These are phyloP conservation scores for Dovyalis caffra DNA, from an alignment of 345 rosid species.

Conservation along the genomic window DNA sequence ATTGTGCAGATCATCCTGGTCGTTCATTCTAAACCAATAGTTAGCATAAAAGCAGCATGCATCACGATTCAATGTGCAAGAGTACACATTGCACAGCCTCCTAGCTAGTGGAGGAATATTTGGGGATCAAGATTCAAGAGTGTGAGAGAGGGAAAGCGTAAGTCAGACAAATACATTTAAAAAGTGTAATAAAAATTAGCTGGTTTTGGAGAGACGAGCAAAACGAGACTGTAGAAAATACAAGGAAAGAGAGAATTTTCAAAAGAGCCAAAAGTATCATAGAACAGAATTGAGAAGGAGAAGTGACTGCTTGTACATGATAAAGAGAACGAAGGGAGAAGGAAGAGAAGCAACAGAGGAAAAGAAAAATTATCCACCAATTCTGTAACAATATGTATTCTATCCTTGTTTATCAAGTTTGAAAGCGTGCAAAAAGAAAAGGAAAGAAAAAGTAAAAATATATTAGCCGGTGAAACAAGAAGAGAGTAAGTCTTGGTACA, in stretches of 20 bases:
- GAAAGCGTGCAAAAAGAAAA: no score
- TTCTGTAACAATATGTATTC: not conserved
- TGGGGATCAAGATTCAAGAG: slow-evolving; percentile 13
- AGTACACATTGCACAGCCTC: not conserved
- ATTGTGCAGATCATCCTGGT: not conserved
- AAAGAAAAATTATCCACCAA: not conserved
- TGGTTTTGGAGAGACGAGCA: slow-evolving; percentile 19
- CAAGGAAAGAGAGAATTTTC: not conserved
- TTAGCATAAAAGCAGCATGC: not conserved
- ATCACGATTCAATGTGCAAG: not conserved
- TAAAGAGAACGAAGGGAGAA: not conserved
- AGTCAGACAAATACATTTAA: not conserved
- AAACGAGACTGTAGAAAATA: not conserved
- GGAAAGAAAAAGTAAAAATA: no score
- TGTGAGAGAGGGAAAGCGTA: not conserved
- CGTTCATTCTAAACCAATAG: not conserved
- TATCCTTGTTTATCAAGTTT: not conserved
- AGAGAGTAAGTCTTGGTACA: slow-evolving; percentile 31
- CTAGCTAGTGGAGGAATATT: slow-evolving; percentile 12
- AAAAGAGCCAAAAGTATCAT: not conserved
- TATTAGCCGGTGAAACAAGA: slow-evolving; percentile 19
- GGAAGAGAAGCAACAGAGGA: not conserved
- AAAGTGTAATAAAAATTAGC: slow-evolving; percentile 8
- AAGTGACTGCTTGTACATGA: not conserved
- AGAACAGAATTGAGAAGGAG: no score